Base-by-base conservation (phyloP, 352 stramenopile species). In the Thalassiosira livingstoniorum region DNA sequence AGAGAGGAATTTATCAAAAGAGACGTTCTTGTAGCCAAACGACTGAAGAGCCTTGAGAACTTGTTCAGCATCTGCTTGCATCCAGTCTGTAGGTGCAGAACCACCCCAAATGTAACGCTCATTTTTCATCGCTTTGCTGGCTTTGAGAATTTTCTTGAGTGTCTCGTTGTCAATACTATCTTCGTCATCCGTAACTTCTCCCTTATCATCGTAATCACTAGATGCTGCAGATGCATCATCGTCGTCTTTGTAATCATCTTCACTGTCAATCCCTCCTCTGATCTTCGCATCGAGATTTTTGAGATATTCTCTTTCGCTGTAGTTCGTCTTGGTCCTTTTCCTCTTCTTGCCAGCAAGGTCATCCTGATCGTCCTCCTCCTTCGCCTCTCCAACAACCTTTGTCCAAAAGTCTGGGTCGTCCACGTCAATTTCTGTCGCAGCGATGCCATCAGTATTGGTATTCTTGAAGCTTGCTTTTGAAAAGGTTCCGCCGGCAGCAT, bases 341-440 rank as follows among this genome's bases (percentile, higher is more conserved):
- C 88, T 74, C 39, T 91, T 91, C 70, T 88, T 85, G 1, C 85
- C 47, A 53, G 57, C 70, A 23, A 86, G 71, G 4, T 91, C 73
- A 32, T 73, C 78, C 57, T 84, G 70, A 64, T 88, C 51, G 11
- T 83, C 73, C 58, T 89, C 73, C 25, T 84, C 69, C 34, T 92
- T 87, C 34, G 78, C 78, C 69, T 94, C 90, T 18, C 92, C 92
- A 32, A 95, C 85, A 7, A 88, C 82, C 68, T 88, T 88, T 4
- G 72, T 89, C 88, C 90, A 95, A 85, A 94, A 95, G 35, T 93
- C 87, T 23, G 91, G 91, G 77, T 95, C 91, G 47, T 95, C 88
- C 34, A 75, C 31, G 21, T 94, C 89, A 63, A 95, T 68, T 58
- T 94, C 91, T 55, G 87, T 86, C 18, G 62, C 39, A 42, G 63